Evolutionary conservation across 2,329 filamentous ascomycete species (phyloP), one percentile per base, ranked within the genome.

Genomic region (Fusarium guadeloupense): DNA sequence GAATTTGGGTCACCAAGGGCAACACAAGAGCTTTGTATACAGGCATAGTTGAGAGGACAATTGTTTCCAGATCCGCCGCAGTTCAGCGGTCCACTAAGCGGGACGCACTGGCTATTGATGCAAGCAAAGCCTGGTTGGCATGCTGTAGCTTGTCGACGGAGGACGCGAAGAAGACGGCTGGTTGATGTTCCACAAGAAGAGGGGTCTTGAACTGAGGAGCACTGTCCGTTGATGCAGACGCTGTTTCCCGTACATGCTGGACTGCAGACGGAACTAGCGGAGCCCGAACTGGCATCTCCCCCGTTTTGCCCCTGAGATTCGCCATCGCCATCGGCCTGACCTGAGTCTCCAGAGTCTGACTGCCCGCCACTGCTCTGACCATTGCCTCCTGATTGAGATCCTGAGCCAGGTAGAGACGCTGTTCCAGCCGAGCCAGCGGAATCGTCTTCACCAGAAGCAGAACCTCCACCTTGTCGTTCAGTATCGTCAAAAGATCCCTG

Each of bases 11-110:
- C 43, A 3, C 46, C 54, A 1, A 56, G 38, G 4, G 55, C 30
- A 1, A 68, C 48, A 6, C 65, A 68, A 2, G 46, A 54, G 3
- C 37, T 17, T 4, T 60, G 40, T 4, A 68, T 39, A 2, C 65
- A 68, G n/a, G 54, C 55, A 13, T 53, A 48, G 19, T 62, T 59
- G 5, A 43, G 23, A 3, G 53, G 53, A 3, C 65, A 68, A 6
- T 40, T 45, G 10, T 26, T 19, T 5, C 52, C 59, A 16, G 38
- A 9, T 14, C 41, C 17, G 6, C 41, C 56, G 3, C 64, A 68
- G 14, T 47, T 46, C 9, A 35, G 17, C 1, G 59, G 44, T 4
- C 59, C 56, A 12, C 46, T 14, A 0, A 51, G 30, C 1, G 35
- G 9, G 1, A 56, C 50, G 9, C 64, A 67, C 3, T 34, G 16